Conservation (phyloP, 345 rosid genomes). For the Raphanus sativus region DNA sequence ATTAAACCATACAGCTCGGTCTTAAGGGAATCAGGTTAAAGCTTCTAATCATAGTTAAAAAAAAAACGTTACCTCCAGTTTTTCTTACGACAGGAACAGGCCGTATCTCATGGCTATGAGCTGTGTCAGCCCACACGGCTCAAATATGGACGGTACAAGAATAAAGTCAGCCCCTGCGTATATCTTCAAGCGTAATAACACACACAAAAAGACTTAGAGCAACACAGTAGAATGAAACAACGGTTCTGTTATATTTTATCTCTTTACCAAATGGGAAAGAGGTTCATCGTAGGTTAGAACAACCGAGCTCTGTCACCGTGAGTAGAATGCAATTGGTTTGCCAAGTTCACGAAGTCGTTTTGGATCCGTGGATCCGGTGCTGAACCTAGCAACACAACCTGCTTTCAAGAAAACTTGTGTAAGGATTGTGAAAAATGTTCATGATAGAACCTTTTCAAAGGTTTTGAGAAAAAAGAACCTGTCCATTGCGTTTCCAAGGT, state of each 20-base stretch:
- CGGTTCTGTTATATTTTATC: background rate
- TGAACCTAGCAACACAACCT: conserved; percentile 92
- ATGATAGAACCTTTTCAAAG: background rate
- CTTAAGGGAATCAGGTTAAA: conserved; percentile 9
- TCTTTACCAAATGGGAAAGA: conserved; percentile 86
- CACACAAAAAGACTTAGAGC: background rate
- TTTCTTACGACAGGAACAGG: conserved; percentile 80
- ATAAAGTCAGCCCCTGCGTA: conserved; percentile 94
- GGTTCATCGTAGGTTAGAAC: conserved; percentile 92
- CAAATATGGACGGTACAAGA: conserved; percentile 92
- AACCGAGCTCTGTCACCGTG: conserved; percentile 69
- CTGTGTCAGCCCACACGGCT: conserved; percentile 96
- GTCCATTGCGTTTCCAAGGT: conserved; percentile 82
- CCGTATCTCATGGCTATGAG: conserved; percentile 95
- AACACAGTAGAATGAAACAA: background rate
- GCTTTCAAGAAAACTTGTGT: conserved; percentile 27
- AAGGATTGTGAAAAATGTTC: conserved; percentile 14
- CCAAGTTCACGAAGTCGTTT: conserved; percentile 79
- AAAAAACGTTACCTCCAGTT: conserved; percentile 69
- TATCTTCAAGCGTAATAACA: conserved; percentile 51
- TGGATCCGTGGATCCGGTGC: conserved; percentile 97
- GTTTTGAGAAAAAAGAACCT: conserved; percentile 41
- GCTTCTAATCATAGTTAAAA: background rate
- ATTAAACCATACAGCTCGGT: background rate
- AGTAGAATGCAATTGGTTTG: conserved; percentile 70